Conservation (phyloP, 2,329 filamentous ascomycete species). For the Phaeosphaeria sp. region DNA sequence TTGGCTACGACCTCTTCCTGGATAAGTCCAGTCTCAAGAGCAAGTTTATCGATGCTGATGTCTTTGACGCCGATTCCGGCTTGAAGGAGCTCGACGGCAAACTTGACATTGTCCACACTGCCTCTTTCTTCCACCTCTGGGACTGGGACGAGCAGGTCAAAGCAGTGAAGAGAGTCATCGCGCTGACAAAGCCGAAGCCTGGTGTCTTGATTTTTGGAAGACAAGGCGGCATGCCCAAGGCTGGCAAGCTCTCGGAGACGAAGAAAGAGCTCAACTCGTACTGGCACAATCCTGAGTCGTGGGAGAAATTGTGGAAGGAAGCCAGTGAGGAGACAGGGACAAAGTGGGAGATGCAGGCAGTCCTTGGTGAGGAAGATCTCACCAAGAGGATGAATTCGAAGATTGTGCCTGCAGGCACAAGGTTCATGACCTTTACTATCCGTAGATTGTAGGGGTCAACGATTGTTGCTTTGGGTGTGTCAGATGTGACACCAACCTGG, state of each 20-base stretch:
- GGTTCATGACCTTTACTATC: conserved; percentile 35
- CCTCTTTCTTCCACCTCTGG: conserved; percentile 55
- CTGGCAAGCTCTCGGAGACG: conserved; percentile 32
- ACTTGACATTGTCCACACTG: conserved; percentile 52
- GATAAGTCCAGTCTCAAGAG: conserved; percentile 52
- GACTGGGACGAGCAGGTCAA: conserved; percentile 49
- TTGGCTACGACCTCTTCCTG: conserved; percentile 56
- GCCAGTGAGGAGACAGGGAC: conserved; percentile 48
- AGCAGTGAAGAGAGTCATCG: conserved; percentile 40
- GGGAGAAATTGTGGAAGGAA: conserved; percentile 48
- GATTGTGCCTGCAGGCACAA: conserved; percentile 31
- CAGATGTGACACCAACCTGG: not conserved
- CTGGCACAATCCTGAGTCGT: conserved; percentile 48
- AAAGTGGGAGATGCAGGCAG: conserved; percentile 44
- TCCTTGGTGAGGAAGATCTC: conserved; percentile 32
- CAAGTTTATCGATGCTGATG: conserved; percentile 61
- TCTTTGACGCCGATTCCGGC: conserved; percentile 43
- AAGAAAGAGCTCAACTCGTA: conserved; percentile 33
- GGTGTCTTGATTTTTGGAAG: conserved; percentile 50
- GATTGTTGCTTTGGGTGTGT: not conserved
- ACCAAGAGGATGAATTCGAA: conserved; percentile 22
- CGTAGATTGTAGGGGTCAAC: conserved; percentile 21
- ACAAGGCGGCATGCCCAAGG: conserved; percentile 43
- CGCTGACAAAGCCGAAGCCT: conserved; percentile 41
- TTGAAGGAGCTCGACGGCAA: conserved; percentile 46